Conservation (phyloP, 352 stramenopile species). For the Globisporangium yorkense region DNA sequence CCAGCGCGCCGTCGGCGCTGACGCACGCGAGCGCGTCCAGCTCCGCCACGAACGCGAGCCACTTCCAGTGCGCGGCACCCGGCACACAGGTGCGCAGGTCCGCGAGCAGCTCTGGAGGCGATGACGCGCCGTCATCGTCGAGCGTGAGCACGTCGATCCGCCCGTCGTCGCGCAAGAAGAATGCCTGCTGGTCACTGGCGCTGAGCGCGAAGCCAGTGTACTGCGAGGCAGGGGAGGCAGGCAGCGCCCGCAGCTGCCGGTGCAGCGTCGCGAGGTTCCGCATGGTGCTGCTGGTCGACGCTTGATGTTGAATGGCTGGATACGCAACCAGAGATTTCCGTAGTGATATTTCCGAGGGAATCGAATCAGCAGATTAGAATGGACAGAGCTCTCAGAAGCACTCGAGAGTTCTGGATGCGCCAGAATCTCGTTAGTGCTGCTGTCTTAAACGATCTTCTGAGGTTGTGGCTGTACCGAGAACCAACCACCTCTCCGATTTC, state of each 20-base stretch:
- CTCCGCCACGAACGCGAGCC: slow-evolving; percentile 61
- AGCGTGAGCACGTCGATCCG: slow-evolving; percentile 27
- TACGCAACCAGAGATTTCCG: neutral
- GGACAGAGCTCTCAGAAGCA: too few species aligned
- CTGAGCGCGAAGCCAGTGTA: slow-evolving; percentile 28
- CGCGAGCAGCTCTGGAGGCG: slow-evolving; percentile 23
- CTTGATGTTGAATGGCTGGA: neutral
- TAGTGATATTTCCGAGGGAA: too few species aligned
- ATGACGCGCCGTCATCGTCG: neutral
- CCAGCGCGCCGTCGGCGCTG: slow-evolving; percentile 38
- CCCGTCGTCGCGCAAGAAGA: slow-evolving; percentile 28
- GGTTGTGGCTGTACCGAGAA: neutral
- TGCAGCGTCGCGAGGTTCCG: slow-evolving; percentile 55
- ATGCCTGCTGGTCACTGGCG: slow-evolving; percentile 23
- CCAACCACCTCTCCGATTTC: neutral
- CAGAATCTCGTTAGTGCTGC: neutral
- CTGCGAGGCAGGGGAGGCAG: neutral
- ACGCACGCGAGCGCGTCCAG: slow-evolving; percentile 54
- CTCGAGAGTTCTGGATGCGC: too few species aligned
- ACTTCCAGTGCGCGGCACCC: slow-evolving; percentile 27
- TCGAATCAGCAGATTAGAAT: too few species aligned
- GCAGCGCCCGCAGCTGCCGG: slow-evolving; percentile 36
- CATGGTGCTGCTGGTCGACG: slow-evolving; percentile 17
- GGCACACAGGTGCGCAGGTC: slow-evolving; percentile 24
- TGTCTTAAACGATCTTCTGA: neutral